These are phyloP conservation scores for Fonsecaea erecta DNA, from an alignment of 2,329 filamentous ascomycete genomes.

Conservation along the genomic window DNA sequence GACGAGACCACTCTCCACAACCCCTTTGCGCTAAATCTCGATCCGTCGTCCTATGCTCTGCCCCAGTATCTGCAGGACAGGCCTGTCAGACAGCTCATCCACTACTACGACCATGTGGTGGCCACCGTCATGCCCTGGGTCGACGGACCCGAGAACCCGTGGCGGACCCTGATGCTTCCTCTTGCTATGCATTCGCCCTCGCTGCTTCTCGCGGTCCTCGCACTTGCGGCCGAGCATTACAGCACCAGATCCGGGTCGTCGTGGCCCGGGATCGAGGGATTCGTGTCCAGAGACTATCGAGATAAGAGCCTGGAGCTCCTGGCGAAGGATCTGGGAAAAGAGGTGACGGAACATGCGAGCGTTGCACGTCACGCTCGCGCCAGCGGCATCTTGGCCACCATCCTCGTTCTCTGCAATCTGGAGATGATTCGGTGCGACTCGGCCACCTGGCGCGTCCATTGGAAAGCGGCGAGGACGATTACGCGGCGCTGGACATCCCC, in stretches of 20 bases:
- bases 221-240: slow-evolving; percentile 38
- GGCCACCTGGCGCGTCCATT: slow-evolving; percentile 38
- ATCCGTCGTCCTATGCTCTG: slow-evolving; percentile 12
- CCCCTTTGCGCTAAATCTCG: slow-evolving; percentile 23
- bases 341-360: slow-evolving; percentile 18
- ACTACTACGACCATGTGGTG: slow-evolving; percentile 38
- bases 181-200: slow-evolving; percentile 36
- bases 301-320: slow-evolving; percentile 25
- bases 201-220: slow-evolving; percentile 38
- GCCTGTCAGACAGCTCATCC: slow-evolving; percentile 34
- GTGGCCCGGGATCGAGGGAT: slow-evolving; percentile 4
- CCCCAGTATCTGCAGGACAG: slow-evolving; percentile 17
- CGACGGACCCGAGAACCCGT: slow-evolving; percentile 38
- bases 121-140: slow-evolving; percentile 40
- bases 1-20: slow-evolving; percentile 17
- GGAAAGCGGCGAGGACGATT: slow-evolving; percentile 38
- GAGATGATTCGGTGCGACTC: slow-evolving; percentile 37
- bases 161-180: slow-evolving; percentile 39
- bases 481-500: slow-evolving; percentile 31
- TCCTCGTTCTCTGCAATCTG: slow-evolving; percentile 39
- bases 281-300: slow-evolving; percentile 21
- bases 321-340: slow-evolving; percentile 20
- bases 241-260: slow-evolving; percentile 12
- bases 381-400: slow-evolving; percentile 36
- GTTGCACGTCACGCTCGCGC: slow-evolving; percentile 14